Conservation (phyloP, 495 filamentous ascomycete species). For the Lepraria neglecta region DNA sequence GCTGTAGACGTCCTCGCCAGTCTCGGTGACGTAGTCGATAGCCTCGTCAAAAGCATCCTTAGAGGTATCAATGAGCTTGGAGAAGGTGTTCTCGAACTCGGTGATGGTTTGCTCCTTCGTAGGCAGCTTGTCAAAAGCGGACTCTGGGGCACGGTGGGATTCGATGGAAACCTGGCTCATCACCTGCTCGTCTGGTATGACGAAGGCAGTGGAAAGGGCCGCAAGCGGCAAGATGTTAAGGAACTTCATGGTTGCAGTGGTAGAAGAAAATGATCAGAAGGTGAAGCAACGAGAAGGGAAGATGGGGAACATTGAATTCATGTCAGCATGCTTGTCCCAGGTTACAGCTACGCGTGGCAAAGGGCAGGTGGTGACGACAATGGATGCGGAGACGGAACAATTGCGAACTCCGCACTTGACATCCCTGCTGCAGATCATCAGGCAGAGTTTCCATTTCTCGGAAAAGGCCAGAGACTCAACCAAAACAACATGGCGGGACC, state of each 20-base stretch:
- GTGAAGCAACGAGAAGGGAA: not conserved
- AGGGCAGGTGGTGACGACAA: conserved; percentile 7
- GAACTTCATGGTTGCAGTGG: conserved; percentile 41
- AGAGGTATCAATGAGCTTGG: conserved; percentile 32
- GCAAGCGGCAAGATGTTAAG: conserved; percentile 47
- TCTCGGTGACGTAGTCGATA: conserved; percentile 34
- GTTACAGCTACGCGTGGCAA: not conserved
- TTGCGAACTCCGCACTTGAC: not conserved
- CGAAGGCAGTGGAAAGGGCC: conserved; percentile 49
- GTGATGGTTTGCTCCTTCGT: conserved; percentile 35
- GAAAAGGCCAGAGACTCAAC: too few relatives aligned
- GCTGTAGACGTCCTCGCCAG: conserved; percentile 31
- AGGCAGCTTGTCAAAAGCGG: conserved; percentile 36
- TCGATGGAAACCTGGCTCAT: conserved; percentile 37
- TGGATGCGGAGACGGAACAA: conserved; percentile 4
- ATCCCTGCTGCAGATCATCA: conserved; percentile 10
- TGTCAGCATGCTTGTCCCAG: conserved; percentile 4
- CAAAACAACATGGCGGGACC: conserved; percentile 25
- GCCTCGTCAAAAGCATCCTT: conserved; percentile 45
- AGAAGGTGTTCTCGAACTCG: conserved; percentile 32
- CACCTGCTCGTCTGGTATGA: conserved; percentile 47
- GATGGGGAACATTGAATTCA: not conserved
- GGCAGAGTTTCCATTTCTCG: too few relatives aligned
- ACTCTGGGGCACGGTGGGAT: conserved; percentile 29
- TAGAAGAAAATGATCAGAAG: not conserved